phyloP scores from a whole-genome alignment of 2,329 filamentous ascomycete species.

The Ophiosphaerella narmari region DNA sequence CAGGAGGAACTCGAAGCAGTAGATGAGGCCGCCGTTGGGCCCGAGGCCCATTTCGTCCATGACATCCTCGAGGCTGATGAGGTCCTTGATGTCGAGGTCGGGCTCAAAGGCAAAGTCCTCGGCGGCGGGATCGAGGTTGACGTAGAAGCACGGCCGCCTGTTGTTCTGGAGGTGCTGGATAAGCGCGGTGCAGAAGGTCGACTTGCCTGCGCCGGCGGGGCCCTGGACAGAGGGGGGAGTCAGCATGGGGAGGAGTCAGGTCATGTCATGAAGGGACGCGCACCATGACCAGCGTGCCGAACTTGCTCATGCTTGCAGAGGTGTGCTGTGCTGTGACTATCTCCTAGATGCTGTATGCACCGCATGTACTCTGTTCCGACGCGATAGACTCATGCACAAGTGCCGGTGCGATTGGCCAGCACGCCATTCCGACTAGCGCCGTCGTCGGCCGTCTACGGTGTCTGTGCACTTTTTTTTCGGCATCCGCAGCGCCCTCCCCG shows the following conservation, averaged over 20 bases:
- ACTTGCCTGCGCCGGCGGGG: slow-evolving; percentile 83
- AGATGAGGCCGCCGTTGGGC: slow-evolving; percentile 90
- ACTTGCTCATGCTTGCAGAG: slow-evolving; percentile 75
- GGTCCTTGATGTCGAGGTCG: slow-evolving; percentile 92
- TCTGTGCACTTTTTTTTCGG: slow-evolving; percentile 34
- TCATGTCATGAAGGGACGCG: not conserved
- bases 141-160: slow-evolving; percentile 93
- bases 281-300: slow-evolving; percentile 89
- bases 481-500: slow-evolving; percentile 21
- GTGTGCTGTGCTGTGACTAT: too few species aligned
- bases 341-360: too few species aligned
- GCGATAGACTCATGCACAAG: too few species aligned
- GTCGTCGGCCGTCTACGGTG: not conserved
- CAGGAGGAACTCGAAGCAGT: slow-evolving; percentile 95
- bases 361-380: too few species aligned
- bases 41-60: slow-evolving; percentile 94
- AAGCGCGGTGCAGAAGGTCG: slow-evolving; percentile 91
- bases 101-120: slow-evolving; percentile 90
- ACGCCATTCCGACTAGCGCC: slow-evolving; percentile 7
- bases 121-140: slow-evolving; percentile 96
- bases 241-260: slow-evolving; percentile 2
- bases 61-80: slow-evolving; percentile 91
- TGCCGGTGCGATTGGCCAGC: not conserved
- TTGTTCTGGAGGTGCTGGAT: slow-evolving; percentile 92
- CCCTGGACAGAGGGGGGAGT: slow-evolving; percentile 52